These are phyloP conservation scores for Boletus speciosus DNA, from an alignment of 768 basidiomycete species.

Conservation along the genomic window DNA sequence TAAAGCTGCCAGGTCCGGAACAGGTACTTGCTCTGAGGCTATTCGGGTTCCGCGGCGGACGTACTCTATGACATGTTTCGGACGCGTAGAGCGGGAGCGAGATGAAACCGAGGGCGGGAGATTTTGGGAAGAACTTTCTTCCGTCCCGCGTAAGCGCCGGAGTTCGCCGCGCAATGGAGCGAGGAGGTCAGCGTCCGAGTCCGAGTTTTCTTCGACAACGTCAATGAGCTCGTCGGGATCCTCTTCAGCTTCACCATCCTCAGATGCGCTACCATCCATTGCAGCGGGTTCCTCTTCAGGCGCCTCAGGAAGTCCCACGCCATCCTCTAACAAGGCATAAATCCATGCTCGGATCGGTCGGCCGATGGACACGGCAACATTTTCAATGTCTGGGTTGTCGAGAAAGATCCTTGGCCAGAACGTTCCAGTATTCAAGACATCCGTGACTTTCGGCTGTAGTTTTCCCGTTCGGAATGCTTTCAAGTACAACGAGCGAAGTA, in stretches of 20 bases:
- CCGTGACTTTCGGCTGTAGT: conserved; percentile 55
- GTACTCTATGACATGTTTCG: conserved; percentile 49
- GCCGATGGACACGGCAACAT: conserved; percentile 59
- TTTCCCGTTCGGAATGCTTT: conserved; percentile 59
- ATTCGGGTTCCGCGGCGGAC: conserved; percentile 67
- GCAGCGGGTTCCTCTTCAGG: conserved; percentile 12
- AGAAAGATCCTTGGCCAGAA: conserved; percentile 74
- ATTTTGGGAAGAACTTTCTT: conserved; percentile 27
- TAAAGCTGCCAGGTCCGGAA: conserved; percentile 48
- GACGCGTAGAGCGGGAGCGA: conserved; percentile 22
- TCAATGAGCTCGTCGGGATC: conserved; percentile 64
- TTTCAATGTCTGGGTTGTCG: conserved; percentile 73
- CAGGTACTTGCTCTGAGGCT: conserved; percentile 52
- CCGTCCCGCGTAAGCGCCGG: conserved; percentile 50
- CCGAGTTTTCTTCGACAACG: conserved; percentile 60
- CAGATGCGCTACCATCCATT: conserved; percentile 21
- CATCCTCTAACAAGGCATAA: conserved; percentile 66
- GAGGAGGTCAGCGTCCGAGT: conserved; percentile 48
- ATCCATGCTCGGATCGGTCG: conserved; percentile 61
- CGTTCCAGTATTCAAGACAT: conserved; percentile 58
- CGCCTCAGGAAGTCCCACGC: conserved; percentile 53
- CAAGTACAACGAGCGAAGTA: conserved; percentile 52
- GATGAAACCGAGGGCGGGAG: conserved; percentile 35
- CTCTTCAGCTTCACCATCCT: conserved; percentile 38
- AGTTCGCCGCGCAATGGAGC: conserved; percentile 70